Percentiles rank a stretch among this genome's conserved stretches.
Evolutionary conservation across 352 stramenopile genomes (phyloP).

Genomic region (Pythium aquatile): DNA sequence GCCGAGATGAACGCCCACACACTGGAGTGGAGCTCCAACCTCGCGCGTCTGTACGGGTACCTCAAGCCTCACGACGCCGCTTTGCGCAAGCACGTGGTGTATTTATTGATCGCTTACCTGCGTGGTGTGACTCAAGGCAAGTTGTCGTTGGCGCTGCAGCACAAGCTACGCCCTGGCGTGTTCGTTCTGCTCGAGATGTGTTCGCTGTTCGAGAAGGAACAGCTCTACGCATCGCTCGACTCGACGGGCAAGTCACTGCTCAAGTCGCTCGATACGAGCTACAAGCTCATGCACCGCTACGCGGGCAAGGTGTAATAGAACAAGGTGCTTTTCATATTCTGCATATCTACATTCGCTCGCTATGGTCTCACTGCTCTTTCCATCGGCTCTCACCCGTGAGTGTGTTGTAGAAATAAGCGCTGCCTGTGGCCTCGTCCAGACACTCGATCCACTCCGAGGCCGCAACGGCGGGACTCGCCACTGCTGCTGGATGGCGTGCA

Average conservation of each 20-base stretch:
- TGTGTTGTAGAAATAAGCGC: constrained; percentile 74
- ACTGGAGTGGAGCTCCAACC: constrained; percentile 78
- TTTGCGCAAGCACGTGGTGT: constrained; percentile 85
- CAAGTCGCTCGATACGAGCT: constrained; percentile 81
- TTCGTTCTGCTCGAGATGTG: constrained; percentile 84
- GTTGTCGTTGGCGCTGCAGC: constrained; percentile 54
- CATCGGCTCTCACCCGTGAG: constrained; percentile 71
- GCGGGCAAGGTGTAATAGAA: constrained; percentile 74
- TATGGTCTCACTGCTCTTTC: constrained; percentile 26
- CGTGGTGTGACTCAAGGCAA: constrained; percentile 56
- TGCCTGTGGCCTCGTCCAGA: constrained; percentile 50
- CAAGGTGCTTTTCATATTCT: constrained; percentile 3
- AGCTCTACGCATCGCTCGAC: constrained; percentile 80
- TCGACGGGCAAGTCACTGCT: constrained; percentile 82
- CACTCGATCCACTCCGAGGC: constrained; percentile 53
- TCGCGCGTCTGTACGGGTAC: constrained; percentile 84
- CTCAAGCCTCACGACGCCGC: constrained; percentile 79
- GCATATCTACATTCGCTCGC: not conserved
- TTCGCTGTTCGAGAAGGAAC: constrained; percentile 82
- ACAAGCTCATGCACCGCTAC: constrained; percentile 87
- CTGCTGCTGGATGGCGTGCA: not conserved
- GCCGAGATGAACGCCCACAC: constrained; percentile 9
- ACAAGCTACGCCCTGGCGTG: constrained; percentile 67
- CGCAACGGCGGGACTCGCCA: not conserved
- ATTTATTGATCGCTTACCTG: constrained; percentile 73